phyloP scores from a whole-genome alignment of 805 yeast genomes.

The Schwanniomyces vanrijiae region DNA sequence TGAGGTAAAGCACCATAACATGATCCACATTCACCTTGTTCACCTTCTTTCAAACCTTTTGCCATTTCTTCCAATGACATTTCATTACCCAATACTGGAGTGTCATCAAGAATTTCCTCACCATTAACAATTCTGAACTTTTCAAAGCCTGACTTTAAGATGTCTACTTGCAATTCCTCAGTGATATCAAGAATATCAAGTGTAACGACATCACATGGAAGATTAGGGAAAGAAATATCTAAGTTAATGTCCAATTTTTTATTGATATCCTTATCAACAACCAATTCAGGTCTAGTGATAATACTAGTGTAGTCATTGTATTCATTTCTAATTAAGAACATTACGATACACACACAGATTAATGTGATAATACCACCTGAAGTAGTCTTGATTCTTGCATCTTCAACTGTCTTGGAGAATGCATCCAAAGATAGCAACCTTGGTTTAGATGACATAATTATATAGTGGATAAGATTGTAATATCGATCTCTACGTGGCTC shows the following conservation, averaged over 20 bases:
- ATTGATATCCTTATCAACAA: conserved; percentile 81
- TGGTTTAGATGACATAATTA: conserved; percentile 26
- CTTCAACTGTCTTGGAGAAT: conserved; percentile 93
- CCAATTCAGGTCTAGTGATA: conserved; percentile 76
- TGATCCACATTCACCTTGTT: conserved; percentile 68
- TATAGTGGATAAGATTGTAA: not conserved
- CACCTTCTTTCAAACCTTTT: conserved; percentile 29
- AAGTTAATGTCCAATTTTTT: conserved; percentile 73
- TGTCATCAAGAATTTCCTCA: conserved; percentile 30
- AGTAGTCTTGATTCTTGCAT: conserved; percentile 82
- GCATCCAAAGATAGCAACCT: conserved; percentile 70
- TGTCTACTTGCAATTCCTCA: conserved; percentile 80
- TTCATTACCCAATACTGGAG: conserved; percentile 20
- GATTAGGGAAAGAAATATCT: conserved; percentile 77
- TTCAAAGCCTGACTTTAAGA: conserved; percentile 67
- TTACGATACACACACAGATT: conserved; percentile 59
- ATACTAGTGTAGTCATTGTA: conserved; percentile 71
- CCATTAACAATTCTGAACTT: conserved; percentile 55
- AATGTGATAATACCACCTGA: conserved; percentile 89
- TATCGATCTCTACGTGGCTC: conserved; percentile 1
- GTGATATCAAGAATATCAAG: conserved; percentile 87
- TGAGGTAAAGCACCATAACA: conserved; percentile 86
- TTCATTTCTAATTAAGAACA: conserved; percentile 68
- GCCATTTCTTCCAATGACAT: conserved; percentile 29
- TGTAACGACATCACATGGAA: conserved; percentile 82